Evolutionary conservation across 805 yeast genomes (phyloP).

Genomic region (Wickerhamomyces pijperi): DNA sequence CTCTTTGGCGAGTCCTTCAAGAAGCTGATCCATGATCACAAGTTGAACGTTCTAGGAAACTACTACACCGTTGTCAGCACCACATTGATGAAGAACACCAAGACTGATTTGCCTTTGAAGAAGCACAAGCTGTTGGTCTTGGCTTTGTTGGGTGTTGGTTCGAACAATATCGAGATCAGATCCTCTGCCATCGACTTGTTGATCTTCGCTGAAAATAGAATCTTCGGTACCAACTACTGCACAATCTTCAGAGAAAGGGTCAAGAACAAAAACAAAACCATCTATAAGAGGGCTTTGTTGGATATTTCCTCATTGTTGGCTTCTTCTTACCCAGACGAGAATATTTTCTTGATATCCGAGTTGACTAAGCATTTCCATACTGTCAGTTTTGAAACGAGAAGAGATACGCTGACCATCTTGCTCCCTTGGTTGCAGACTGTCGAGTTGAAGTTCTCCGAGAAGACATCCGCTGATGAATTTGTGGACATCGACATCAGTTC

Average conservation of each 20-base stretch:
- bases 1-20: slow-evolving; percentile 46
- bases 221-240: slow-evolving; percentile 42
- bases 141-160: slow-evolving; percentile 71
- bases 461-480: slow-evolving; percentile 5
- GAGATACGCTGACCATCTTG: slow-evolving; percentile 70
- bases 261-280: slow-evolving; percentile 65
- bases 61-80: slow-evolving; percentile 67
- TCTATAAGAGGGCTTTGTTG: slow-evolving; percentile 78
- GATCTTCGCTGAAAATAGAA: slow-evolving; percentile 48
- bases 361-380: slow-evolving; percentile 58
- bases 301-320: slow-evolving; percentile 72
- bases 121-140: slow-evolving; percentile 64
- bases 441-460: slow-evolving; percentile 37
- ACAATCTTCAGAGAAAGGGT: slow-evolving; percentile 58
- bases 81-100: slow-evolving; percentile 38
- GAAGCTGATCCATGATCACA: slow-evolving; percentile 58
- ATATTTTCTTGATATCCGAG: slow-evolving; percentile 56
- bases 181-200: slow-evolving; percentile 63
- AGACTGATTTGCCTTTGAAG: slow-evolving; percentile 30
- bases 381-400: slow-evolving; percentile 46
- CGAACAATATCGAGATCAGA: slow-evolving; percentile 57
- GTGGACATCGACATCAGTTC: slow-evolving; percentile 29
- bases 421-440: slow-evolving; percentile 91
- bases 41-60: slow-evolving; percentile 42
- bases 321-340: slow-evolving; percentile 42